Evolutionary conservation across 2,329 filamentous ascomycete genomes (phyloP).

Genomic region (Alternaria brassicicola): DNA sequence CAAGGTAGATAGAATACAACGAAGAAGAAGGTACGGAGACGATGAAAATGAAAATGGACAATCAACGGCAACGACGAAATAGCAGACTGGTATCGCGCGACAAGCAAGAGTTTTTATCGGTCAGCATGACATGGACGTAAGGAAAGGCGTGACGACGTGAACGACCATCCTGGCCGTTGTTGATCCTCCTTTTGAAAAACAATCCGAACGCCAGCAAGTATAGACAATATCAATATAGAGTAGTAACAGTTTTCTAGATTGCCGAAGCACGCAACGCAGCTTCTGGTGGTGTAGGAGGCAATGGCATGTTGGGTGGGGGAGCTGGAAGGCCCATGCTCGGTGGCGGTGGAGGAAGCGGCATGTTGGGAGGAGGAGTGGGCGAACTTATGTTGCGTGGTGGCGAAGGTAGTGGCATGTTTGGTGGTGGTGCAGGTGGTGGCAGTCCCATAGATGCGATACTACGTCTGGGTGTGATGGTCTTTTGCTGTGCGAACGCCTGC

Average conservation of each 20-base stretch:
- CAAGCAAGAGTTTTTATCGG: constrained; percentile 4
- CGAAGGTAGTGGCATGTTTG: constrained; percentile 53
- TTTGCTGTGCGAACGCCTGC: constrained; percentile 22
- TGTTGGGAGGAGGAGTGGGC: constrained; percentile 19
- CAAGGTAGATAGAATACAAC: neutral
- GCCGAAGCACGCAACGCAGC: constrained; percentile 3
- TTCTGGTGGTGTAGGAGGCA: constrained; percentile 16
- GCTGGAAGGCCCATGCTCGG: constrained; percentile 11
- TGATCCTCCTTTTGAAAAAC: neutral
- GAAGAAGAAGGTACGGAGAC: neutral
- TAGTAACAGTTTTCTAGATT: constrained; percentile 2
- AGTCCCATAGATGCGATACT: constrained; percentile 50
- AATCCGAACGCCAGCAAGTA: neutral
- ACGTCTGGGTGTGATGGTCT: constrained; percentile 32
- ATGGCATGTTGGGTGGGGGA: constrained; percentile 17
- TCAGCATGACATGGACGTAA: constrained; percentile 3
- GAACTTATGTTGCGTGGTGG: constrained; percentile 35
- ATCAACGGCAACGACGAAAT: neutral
- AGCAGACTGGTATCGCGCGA: constrained; percentile 12
- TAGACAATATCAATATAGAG: neutral
- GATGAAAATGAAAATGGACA: neutral
- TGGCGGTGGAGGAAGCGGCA: constrained; percentile 21
- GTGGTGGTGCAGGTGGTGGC: constrained; percentile 55
- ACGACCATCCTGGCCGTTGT: neutral
- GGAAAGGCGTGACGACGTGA: constrained; percentile 5